These are phyloP conservation scores for Ploettnerulaceae sp. DNA, from an alignment of 2,329 filamentous ascomycete genomes.

Conservation along the genomic window DNA sequence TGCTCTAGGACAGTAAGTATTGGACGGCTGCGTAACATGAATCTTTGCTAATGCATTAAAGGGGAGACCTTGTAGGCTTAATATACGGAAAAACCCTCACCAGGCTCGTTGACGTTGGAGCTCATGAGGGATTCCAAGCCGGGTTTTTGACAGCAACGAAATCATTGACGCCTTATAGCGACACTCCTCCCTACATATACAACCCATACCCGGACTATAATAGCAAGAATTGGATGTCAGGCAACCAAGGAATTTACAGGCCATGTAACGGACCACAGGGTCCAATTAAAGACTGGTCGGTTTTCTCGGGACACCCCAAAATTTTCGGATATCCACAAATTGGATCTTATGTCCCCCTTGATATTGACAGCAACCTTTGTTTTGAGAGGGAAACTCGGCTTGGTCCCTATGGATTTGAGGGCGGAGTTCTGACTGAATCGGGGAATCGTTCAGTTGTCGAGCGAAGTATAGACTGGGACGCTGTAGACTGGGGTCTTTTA, in stretches of 20 bases:
- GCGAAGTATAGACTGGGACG: conserved; percentile 51
- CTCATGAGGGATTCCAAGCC: conserved; percentile 33
- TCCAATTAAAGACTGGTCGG: conserved; percentile 51
- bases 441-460: conserved; percentile 7
- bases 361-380: conserved; percentile 58
- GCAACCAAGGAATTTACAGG: conserved; percentile 53
- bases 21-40: conserved; percentile 14
- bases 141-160: conserved; percentile 31
- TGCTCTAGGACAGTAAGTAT: conserved; percentile 20
- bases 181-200: conserved; percentile 52
- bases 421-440: conserved; percentile 17
- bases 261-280: conserved; percentile 59
- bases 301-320: conserved; percentile 57
- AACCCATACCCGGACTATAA: conserved; percentile 71
- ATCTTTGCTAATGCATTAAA: conserved; percentile 27
- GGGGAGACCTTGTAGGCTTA: conserved; percentile 43
- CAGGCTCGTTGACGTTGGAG: conserved; percentile 39
- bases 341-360: conserved; percentile 57
- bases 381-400: conserved; percentile 67
- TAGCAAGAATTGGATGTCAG: conserved; percentile 51
- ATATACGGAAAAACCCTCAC: conserved; percentile 55
- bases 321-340: conserved; percentile 57
- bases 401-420: conserved; percentile 56
- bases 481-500: conserved; percentile 65
- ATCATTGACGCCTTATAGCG: conserved; percentile 40